A percentile compares a stretch with the other conserved stretches of the same genome.
Conservation (phyloP, 2,329 filamentous ascomycete species). For the Aureobasidium lini region DNA sequence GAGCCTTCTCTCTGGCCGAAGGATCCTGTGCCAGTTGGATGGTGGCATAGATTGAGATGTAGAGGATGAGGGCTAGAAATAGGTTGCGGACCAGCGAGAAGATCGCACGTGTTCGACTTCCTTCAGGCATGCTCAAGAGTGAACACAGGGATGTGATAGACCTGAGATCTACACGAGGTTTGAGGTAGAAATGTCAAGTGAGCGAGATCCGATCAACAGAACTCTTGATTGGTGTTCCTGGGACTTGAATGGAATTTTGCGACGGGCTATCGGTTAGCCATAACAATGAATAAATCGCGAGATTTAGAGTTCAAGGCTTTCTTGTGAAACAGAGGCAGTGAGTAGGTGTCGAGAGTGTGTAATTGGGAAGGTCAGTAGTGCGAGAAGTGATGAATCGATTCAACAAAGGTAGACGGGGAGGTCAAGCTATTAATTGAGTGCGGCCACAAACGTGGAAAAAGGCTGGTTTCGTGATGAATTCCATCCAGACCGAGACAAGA, state of each 20-base stretch:
- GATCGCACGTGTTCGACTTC: conserved; percentile 5
- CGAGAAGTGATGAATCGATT: not conserved
- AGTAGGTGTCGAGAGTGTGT: not conserved
- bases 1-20: conserved; percentile 31
- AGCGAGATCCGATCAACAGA: too few species aligned
- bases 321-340: not conserved
- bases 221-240: not conserved
- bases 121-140: not conserved
- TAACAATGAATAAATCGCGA: not conserved
- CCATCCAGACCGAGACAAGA: not conserved
- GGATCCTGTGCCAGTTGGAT: conserved; percentile 36
- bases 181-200: not conserved
- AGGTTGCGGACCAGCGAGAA: conserved; percentile 33
- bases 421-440: not conserved
- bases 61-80: conserved; percentile 34
- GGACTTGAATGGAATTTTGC: not conserved
- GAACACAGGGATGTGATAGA: not conserved
- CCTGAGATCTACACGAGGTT: too few species aligned
- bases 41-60: conserved; percentile 34
- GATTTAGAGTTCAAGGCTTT: not conserved
- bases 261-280: not conserved
- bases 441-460: not conserved
- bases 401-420: not conserved
- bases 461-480: not conserved
- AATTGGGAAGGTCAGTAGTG: too few species aligned